Evolutionary conservation across 2,329 filamentous ascomycete species (phyloP).

Genomic region (Cladosporium sp.): DNA sequence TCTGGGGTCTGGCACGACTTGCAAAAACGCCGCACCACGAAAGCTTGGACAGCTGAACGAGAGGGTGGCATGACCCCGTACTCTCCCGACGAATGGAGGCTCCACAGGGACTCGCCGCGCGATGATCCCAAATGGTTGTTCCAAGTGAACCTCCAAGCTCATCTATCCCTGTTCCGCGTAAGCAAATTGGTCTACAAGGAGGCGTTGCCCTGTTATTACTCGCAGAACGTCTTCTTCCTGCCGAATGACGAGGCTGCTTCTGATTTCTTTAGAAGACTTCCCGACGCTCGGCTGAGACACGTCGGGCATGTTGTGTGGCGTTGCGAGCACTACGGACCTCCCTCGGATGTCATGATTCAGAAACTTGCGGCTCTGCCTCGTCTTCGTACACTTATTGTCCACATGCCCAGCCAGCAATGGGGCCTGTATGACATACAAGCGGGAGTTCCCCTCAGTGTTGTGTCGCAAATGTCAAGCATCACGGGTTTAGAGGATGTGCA

Average conservation of each 20-base stretch:
- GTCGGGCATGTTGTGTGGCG: background rate
- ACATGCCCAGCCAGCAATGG: no score
- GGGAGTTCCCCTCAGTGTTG: background rate
- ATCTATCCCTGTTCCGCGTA: conserved; percentile 4
- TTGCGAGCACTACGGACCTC: background rate
- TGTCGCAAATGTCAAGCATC: background rate
- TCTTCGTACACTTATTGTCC: background rate
- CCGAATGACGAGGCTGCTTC: background rate
- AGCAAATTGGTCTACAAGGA: conserved; percentile 12
- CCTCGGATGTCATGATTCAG: no score
- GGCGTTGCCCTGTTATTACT: background rate
- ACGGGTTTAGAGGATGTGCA: background rate
- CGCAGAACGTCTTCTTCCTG: background rate
- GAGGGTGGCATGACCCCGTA: background rate
- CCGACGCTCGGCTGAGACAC: background rate
- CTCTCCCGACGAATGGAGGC: background rate
- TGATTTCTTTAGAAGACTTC: background rate
- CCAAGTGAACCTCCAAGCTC: background rate
- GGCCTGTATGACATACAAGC: background rate
- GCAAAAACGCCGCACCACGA: background rate
- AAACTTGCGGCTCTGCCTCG: background rate
- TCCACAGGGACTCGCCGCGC: background rate
- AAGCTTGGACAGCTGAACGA: background rate
- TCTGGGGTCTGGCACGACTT: background rate
- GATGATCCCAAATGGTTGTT: background rate